A percentile compares a stretch with the other conserved stretches of the same genome.
Conservation (phyloP, 2,329 filamentous ascomycete species). For the Hymenoscyphus scutula region DNA sequence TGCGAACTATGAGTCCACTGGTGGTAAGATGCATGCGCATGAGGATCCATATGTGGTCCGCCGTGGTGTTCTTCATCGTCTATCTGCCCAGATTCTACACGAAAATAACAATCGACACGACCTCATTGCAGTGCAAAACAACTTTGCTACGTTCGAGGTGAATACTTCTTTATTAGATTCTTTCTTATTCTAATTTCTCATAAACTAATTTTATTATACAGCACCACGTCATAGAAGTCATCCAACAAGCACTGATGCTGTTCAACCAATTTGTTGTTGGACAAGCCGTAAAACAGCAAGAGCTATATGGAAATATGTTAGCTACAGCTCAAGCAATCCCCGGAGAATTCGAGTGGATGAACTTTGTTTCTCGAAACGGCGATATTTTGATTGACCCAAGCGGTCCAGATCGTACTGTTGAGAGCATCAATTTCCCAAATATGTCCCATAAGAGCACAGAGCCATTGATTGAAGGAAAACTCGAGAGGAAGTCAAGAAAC, state of each 20-base stretch:
- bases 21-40: constrained; percentile 64
- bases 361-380: constrained; percentile 71
- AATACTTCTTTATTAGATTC: too few relatives aligned
- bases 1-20: constrained; percentile 73
- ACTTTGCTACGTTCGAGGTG: constrained; percentile 86
- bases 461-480: constrained; percentile 79
- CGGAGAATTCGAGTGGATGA: constrained; percentile 86
- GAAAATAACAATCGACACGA: constrained; percentile 97
- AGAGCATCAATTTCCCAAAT: constrained; percentile 80
- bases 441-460: constrained; percentile 78
- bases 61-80: constrained; percentile 75
- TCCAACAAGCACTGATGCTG: constrained; percentile 78
- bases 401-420: constrained; percentile 69
- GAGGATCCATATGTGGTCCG: constrained; percentile 89
- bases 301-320: constrained; percentile 82
- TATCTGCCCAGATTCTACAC: constrained; percentile 87
- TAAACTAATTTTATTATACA: too few relatives aligned
- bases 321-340: constrained; percentile 73
- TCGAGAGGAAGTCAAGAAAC: constrained; percentile 89
- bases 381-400: constrained; percentile 75
- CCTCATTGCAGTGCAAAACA: constrained; percentile 84
- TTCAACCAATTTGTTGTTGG: constrained; percentile 79
- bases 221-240: constrained; percentile 75
- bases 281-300: constrained; percentile 77
- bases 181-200: too few relatives aligned